Percentiles rank a stretch among this genome's conserved stretches.
These are phyloP conservation scores for Xylaria sp. DNA, from an alignment of 2,329 filamentous ascomycete genomes.

Conservation along the genomic window DNA sequence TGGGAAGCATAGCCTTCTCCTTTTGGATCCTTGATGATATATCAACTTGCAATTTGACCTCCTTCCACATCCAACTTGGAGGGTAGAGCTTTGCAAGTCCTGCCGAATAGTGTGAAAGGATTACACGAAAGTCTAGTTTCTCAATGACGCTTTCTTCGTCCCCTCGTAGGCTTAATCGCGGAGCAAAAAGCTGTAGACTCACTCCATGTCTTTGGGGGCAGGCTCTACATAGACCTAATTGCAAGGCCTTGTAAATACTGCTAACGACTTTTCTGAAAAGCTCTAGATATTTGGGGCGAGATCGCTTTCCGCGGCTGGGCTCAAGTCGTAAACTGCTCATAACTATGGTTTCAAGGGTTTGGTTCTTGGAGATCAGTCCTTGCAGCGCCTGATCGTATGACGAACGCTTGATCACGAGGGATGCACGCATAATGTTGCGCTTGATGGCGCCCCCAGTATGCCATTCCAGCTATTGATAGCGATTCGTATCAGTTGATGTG, in stretches of 20 bases:
- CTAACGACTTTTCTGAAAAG: neutral
- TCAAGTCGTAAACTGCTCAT: slow-evolving; percentile 12
- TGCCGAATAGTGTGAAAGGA: neutral
- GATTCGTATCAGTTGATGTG: neutral
- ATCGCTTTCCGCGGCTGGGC: slow-evolving; percentile 6
- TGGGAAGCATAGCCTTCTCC: neutral
- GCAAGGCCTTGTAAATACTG: slow-evolving; percentile 12
- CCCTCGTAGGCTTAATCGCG: neutral
- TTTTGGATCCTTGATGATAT: neutral
- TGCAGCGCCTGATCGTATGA: slow-evolving; percentile 9
- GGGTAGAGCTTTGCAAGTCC: neutral
- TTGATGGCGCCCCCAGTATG: neutral
- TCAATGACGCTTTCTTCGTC: slow-evolving; percentile 9
- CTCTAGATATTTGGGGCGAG: slow-evolving; percentile 1
- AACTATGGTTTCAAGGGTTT: slow-evolving; percentile 9
- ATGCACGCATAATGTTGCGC: slow-evolving; percentile 5
- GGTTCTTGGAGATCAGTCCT: slow-evolving; percentile 1
- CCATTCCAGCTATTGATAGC: neutral
- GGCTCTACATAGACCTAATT: slow-evolving; percentile 4
- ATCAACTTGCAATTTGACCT: slow-evolving; percentile 10
- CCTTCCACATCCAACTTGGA: neutral
- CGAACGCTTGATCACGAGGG: slow-evolving; percentile 15
- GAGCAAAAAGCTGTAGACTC: neutral
- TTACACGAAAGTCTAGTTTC: slow-evolving; percentile 1
- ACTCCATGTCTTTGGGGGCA: slow-evolving; percentile 2